Evolutionary conservation across 2,329 filamentous ascomycete genomes (phyloP).

Genomic region (Colletotrichum neosansevieriae): DNA sequence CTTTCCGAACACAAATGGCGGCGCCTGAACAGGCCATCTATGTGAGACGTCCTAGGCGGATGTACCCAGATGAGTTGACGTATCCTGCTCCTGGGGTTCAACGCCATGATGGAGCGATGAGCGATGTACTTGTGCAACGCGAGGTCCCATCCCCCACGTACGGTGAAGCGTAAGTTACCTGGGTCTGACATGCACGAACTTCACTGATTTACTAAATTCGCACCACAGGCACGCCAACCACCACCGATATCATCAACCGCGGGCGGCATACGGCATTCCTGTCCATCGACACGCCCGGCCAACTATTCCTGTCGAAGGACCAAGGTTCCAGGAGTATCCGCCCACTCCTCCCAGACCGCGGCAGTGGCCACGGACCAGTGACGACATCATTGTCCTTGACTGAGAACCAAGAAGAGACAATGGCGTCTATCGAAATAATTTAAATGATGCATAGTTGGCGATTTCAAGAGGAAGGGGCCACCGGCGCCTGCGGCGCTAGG

Average conservation of each 20-base stretch:
- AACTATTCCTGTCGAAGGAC: background rate
- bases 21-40: constrained; percentile 23
- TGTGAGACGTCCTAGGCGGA: constrained; percentile 24
- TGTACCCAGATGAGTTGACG: constrained; percentile 1
- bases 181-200: background rate
- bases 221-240: constrained; percentile 4
- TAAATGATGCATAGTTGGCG: too few species aligned
- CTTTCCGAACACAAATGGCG: background rate
- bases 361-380: constrained; percentile 43
- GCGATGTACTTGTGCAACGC: constrained; percentile 2
- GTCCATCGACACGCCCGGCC: constrained; percentile 26
- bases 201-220: background rate
- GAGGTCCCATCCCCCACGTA: constrained; percentile 7
- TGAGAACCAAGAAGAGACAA: constrained; percentile 35
- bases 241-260: constrained; percentile 40
- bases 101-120: background rate
- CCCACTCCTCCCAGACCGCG: constrained; percentile 39
- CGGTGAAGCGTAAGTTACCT: constrained; percentile 26
- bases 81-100: background rate
- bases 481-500: too few species aligned
- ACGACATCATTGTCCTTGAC: constrained; percentile 50
- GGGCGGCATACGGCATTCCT: constrained; percentile 32
- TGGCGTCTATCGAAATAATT: background rate
- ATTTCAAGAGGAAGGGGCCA: too few species aligned
- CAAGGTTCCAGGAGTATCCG: constrained; percentile 34